Conservation (phyloP, 2,329 filamentous ascomycete genomes). For the Ascochyta pisi region DNA sequence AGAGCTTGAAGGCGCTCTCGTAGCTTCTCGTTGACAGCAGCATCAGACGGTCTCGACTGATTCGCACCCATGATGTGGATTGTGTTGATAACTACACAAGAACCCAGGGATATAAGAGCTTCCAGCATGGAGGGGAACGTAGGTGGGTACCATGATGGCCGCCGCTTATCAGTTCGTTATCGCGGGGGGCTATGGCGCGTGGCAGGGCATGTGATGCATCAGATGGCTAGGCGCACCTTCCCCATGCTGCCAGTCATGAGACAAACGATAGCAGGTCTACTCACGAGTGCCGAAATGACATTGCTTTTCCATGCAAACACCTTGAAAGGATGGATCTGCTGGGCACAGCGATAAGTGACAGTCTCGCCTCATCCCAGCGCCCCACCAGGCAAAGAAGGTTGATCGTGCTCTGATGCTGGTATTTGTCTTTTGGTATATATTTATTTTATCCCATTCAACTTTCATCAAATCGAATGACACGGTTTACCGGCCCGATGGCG, state of each 20-base stretch:
- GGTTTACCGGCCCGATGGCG: conserved; percentile 22
- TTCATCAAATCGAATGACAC: conserved; percentile 18
- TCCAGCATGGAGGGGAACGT: neutral
- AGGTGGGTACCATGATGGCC: conserved; percentile 15
- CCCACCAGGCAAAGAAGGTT: no score
- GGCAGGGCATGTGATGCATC: conserved; percentile 15
- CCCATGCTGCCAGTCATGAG: conserved; percentile 7
- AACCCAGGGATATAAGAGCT: conserved; percentile 5
- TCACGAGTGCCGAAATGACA: no score
- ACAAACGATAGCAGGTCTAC: neutral
- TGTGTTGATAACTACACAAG: neutral
- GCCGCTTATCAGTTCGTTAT: conserved; percentile 12
- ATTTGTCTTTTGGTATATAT: no score
- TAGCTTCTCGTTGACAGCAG: conserved; percentile 49
- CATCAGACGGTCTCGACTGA: conserved; percentile 45
- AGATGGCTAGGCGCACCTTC: conserved; percentile 11
- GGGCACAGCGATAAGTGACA: no score
- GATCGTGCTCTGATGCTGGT: no score
- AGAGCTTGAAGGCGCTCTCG: conserved; percentile 53
- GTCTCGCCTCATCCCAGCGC: no score
- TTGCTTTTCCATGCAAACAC: no score
- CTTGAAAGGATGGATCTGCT: no score
- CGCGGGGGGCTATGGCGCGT: conserved; percentile 14
- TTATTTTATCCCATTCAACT: neutral
- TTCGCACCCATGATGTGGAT: conserved; percentile 41